A percentile compares a stretch with the other conserved stretches of the same genome.
These are phyloP conservation scores for Paecilomyces variotii DNA, from an alignment of 2,329 filamentous ascomycete species.

Conservation along the genomic window DNA sequence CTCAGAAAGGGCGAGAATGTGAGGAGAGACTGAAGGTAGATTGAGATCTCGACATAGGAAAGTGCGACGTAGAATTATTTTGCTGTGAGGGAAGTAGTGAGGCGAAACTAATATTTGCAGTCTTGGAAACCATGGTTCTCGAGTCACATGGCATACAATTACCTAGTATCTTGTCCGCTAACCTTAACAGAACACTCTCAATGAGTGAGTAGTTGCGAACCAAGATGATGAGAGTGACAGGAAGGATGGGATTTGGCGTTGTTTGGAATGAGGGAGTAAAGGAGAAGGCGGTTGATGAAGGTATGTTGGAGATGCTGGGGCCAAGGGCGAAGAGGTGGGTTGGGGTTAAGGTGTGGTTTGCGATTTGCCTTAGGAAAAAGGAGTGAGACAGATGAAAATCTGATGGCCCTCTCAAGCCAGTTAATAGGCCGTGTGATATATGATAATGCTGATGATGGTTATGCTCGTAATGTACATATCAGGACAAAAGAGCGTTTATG, in stretches of 20 bases:
- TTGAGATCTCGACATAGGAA: too few species aligned
- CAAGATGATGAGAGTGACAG: conserved; percentile 46
- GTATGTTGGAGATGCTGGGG: conserved; percentile 52
- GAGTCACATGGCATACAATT: too few species aligned
- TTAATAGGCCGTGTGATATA: not conserved
- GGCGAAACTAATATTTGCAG: too few species aligned
- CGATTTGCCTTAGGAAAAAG: conserved; percentile 37
- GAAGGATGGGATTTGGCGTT: conserved; percentile 38
- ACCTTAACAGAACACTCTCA: too few species aligned
- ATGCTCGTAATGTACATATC: conserved; percentile 5
- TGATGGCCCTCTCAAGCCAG: not conserved
- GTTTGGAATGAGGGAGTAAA: conserved; percentile 24
- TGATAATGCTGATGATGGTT: not conserved
- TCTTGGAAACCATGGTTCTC: too few species aligned
- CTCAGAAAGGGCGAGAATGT: too few species aligned
- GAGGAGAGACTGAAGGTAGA: too few species aligned
- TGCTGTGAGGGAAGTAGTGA: too few species aligned
- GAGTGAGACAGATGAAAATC: not conserved
- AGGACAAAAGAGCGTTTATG: not conserved
- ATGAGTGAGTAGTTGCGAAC: too few species aligned
- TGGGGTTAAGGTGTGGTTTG: conserved; percentile 48
- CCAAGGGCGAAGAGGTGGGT: conserved; percentile 58
- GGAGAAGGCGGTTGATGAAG: conserved; percentile 42
- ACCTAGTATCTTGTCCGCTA: too few species aligned
- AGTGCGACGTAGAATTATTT: too few species aligned